Conservation (phyloP, 306 rosid species). For the Carpinus viminea region DNA sequence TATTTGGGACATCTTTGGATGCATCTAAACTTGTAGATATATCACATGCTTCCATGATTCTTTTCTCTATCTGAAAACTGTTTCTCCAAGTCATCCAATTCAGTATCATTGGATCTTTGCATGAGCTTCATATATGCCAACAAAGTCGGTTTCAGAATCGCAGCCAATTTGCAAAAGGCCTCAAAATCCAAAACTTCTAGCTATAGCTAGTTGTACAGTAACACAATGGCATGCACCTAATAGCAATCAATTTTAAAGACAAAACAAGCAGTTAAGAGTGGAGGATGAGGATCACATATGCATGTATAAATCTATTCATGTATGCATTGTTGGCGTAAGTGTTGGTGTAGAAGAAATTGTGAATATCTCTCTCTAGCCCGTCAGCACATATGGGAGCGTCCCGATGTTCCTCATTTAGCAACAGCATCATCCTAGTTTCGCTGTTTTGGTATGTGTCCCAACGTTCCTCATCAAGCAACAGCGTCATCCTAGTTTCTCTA, state of each 20-base stretch:
- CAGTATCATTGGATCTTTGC: constrained; percentile 50
- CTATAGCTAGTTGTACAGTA: constrained; percentile 69
- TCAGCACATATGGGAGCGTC: background rate
- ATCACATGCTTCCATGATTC: constrained; percentile 73
- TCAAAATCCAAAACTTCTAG: constrained; percentile 57
- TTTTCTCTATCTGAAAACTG: constrained; percentile 72
- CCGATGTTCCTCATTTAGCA: background rate
- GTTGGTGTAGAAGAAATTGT: background rate
- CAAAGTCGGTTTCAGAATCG: constrained; percentile 58
- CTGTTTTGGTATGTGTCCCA: background rate
- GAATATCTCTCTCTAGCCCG: background rate
- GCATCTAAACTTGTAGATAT: constrained; percentile 56
- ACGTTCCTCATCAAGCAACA: background rate
- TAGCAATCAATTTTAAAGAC: constrained; percentile 29
- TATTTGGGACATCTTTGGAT: constrained; percentile 51
- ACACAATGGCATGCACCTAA: constrained; percentile 76
- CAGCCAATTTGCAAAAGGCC: constrained; percentile 71
- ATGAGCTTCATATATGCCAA: constrained; percentile 62
- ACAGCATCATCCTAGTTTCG: no score
- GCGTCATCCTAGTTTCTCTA: no score
- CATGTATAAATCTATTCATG: background rate
- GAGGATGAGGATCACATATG: constrained; percentile 11
- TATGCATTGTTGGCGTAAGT: background rate
- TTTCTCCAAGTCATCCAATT: constrained; percentile 55
- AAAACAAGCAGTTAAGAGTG: constrained; percentile 31